phyloP scores from a whole-genome alignment of 2,329 filamentous ascomycete species.

The Epichloe baconii region DNA sequence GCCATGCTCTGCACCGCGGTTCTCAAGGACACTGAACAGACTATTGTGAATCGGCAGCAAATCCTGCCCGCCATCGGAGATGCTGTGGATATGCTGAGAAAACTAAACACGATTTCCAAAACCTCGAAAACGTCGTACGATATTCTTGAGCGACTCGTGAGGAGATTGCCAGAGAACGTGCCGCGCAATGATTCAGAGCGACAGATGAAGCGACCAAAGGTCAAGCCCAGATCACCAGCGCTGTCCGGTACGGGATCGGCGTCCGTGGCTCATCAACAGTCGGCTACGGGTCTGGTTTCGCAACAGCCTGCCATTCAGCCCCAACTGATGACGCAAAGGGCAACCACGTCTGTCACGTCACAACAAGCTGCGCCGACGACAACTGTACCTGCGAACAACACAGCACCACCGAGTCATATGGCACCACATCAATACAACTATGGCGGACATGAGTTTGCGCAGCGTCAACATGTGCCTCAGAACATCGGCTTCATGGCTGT shows the following conservation, averaged over 20 bases:
- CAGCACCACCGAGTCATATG: neutral
- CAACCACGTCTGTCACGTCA: neutral
- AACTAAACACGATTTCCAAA: slow-evolving; percentile 18
- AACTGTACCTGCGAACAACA: neutral
- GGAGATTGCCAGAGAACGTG: slow-evolving; percentile 12
- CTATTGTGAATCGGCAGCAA: slow-evolving; percentile 25
- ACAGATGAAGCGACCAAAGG: slow-evolving; percentile 5
- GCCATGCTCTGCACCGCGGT: slow-evolving; percentile 36
- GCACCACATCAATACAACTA: neutral
- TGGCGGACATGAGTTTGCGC: neutral
- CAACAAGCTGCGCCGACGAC: neutral
- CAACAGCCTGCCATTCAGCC: neutral
- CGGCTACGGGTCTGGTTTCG: neutral
- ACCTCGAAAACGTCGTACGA: slow-evolving; percentile 23
- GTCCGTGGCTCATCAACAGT: neutral
- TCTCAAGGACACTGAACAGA: slow-evolving; percentile 29
- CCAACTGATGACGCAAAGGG: neutral
- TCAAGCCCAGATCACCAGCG: neutral
- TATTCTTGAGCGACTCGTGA: slow-evolving; percentile 18
- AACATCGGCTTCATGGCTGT: neutral
- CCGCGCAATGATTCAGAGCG: neutral
- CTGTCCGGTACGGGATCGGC: neutral
- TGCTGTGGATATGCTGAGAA: slow-evolving; percentile 20
- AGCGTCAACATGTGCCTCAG: neutral
- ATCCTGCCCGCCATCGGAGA: slow-evolving; percentile 24